Conservation (phyloP, 1,284 basidiomycete species). For the Ceraceosorus guamensis region DNA sequence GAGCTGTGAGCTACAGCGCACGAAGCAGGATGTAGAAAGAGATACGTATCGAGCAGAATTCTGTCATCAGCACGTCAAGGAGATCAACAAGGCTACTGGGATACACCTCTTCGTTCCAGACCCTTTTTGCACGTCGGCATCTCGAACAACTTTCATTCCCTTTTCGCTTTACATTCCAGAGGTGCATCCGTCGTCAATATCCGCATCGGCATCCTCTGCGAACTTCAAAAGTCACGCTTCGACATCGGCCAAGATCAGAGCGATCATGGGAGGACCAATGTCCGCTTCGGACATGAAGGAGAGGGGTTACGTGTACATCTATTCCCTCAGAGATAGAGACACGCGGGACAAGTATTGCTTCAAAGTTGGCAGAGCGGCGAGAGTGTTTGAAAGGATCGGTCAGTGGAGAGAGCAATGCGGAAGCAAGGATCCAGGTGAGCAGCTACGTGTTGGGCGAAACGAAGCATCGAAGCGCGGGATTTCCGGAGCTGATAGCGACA, state of each 20-base stretch:
- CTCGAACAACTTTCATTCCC: no score
- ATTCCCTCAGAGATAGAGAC: slow-evolving; percentile 23
- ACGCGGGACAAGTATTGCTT: slow-evolving; percentile 15
- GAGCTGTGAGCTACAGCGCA: neutral
- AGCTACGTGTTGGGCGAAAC: neutral
- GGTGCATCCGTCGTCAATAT: neutral
- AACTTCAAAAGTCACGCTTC: slow-evolving; percentile 7
- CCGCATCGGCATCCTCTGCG: neutral
- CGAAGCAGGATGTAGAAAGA: slow-evolving; percentile 1
- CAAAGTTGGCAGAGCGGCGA: slow-evolving; percentile 24
- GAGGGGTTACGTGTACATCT: slow-evolving; percentile 29
- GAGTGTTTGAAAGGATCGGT: slow-evolving; percentile 21
- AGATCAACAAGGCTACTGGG: slow-evolving; percentile 26
- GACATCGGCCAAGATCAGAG: neutral
- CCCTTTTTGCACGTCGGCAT: no score
- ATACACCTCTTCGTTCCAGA: slow-evolving; percentile 11
- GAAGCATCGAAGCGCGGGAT: neutral
- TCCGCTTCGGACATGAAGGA: slow-evolving; percentile 13
- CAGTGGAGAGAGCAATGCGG: slow-evolving; percentile 27
- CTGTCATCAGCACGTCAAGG: slow-evolving; percentile 27
- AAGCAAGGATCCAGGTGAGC: slow-evolving; percentile 15
- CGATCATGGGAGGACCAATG: neutral
- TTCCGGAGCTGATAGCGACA: no score
- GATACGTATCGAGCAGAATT: slow-evolving; percentile 14
- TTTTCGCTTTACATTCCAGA: no score